These are phyloP conservation scores for Trichoderma sp. DNA, from an alignment of 2,329 filamentous ascomycete species.

Conservation along the genomic window DNA sequence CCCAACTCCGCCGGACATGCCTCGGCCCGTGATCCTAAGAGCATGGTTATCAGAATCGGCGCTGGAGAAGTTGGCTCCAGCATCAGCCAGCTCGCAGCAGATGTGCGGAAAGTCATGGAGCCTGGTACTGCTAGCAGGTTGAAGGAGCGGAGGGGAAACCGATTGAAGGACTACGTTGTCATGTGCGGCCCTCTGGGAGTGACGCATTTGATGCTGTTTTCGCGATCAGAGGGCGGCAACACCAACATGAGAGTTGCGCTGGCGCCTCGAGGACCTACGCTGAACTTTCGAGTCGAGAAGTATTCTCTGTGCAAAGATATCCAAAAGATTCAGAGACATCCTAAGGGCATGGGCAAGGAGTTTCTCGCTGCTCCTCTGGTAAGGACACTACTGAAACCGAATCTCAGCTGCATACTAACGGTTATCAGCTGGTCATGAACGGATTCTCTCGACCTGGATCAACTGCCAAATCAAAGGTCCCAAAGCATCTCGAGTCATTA, in stretches of 20 bases:
- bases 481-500: slow-evolving; percentile 89
- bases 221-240: slow-evolving; percentile 83
- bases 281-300: slow-evolving; percentile 91
- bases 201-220: slow-evolving; percentile 90
- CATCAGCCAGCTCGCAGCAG: slow-evolving; percentile 85
- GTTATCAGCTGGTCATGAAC: slow-evolving; percentile 84
- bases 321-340: slow-evolving; percentile 76
- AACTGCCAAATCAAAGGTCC: slow-evolving; percentile 67
- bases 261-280: slow-evolving; percentile 84
- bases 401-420: slow-evolving; percentile 27
- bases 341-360: slow-evolving; percentile 78
- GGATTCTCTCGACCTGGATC: slow-evolving; percentile 73
- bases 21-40: slow-evolving; percentile 75
- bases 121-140: slow-evolving; percentile 86
- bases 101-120: slow-evolving; percentile 93
- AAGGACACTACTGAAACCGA: slow-evolving; percentile 30
- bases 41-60: slow-evolving; percentile 97
- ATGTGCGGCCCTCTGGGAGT: slow-evolving; percentile 96
- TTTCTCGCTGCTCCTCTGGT: slow-evolving; percentile 81
- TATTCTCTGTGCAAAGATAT: slow-evolving; percentile 95
- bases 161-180: slow-evolving; percentile 84
- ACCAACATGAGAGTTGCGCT: slow-evolving; percentile 87
- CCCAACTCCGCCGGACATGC: slow-evolving; percentile 57
- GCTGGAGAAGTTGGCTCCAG: slow-evolving; percentile 90
- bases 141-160: slow-evolving; percentile 86